These are phyloP conservation scores for Neofusicoccum kwambonambiense DNA, from an alignment of 2,329 filamentous ascomycete species.

Conservation along the genomic window DNA sequence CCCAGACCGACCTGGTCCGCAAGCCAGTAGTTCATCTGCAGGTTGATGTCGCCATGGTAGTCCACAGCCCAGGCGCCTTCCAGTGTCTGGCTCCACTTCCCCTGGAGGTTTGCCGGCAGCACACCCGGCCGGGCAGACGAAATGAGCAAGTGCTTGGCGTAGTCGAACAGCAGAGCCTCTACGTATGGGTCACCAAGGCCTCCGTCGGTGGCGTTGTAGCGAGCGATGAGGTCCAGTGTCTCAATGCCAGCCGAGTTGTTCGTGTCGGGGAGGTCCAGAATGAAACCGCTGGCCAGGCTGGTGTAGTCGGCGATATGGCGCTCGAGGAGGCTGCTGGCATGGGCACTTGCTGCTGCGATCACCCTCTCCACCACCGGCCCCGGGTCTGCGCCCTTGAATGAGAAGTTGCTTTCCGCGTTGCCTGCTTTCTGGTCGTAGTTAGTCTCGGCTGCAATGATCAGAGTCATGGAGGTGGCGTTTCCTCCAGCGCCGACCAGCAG, in stretches of 20 bases:
- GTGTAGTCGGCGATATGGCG: constrained; percentile 46
- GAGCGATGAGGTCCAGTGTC: constrained; percentile 34
- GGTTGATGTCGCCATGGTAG: constrained; percentile 60
- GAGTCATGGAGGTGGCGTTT: constrained; percentile 29
- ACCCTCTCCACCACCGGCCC: constrained; percentile 36
- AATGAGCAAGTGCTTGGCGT: constrained; percentile 55
- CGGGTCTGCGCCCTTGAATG: constrained; percentile 52
- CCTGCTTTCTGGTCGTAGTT: constrained; percentile 54
- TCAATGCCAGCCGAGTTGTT: constrained; percentile 41
- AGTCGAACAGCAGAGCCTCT: constrained; percentile 55
- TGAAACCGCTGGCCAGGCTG: constrained; percentile 41
- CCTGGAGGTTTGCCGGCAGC: constrained; percentile 58
- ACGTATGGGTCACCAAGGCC: constrained; percentile 50
- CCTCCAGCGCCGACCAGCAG: constrained; percentile 19
- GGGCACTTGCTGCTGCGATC: constrained; percentile 34
- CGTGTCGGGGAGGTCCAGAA: constrained; percentile 47
- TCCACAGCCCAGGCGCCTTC: constrained; percentile 53
- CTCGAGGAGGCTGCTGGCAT: constrained; percentile 32
- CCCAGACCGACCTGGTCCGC: constrained; percentile 48
- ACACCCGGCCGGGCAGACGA: constrained; percentile 50
- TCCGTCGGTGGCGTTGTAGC: constrained; percentile 26
- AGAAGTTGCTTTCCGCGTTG: constrained; percentile 44
- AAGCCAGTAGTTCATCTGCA: constrained; percentile 63
- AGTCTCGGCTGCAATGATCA: constrained; percentile 48
- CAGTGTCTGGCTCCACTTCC: constrained; percentile 53